phyloP scores from a whole-genome alignment of 202 grass and related monocot species.

The Setaria viridis region DNA sequence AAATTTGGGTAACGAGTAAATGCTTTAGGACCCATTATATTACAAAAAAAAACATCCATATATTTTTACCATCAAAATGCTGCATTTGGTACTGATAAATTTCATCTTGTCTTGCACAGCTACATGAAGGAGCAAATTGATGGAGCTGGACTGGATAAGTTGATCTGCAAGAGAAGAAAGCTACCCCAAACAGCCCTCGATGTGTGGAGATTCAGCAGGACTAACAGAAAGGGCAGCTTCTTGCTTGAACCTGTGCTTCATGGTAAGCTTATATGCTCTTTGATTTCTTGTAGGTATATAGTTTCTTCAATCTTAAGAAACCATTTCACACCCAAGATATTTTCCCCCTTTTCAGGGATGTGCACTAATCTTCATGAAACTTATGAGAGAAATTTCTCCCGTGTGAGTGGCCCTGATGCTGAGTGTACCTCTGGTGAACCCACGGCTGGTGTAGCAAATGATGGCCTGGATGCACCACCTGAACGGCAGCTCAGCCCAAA shows the following conservation, averaged over 20 bases:
- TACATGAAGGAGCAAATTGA: slow-evolving; percentile 68
- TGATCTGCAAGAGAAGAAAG: slow-evolving; percentile 72
- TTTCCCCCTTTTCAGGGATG: slow-evolving; percentile 56
- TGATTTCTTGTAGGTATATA: slow-evolving; percentile 12
- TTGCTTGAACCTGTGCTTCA: slow-evolving; percentile 59
- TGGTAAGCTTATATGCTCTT: slow-evolving; percentile 49
- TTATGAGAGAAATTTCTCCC: slow-evolving; percentile 47
- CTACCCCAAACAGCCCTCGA: slow-evolving; percentile 65
- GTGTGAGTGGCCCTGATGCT: slow-evolving; percentile 33
- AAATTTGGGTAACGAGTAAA: background rate
- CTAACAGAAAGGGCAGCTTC: slow-evolving; percentile 54
- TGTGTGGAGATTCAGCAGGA: slow-evolving; percentile 59
- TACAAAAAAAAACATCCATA: slow-evolving; percentile 1
- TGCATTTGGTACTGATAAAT: slow-evolving; percentile 16
- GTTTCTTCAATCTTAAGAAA: slow-evolving; percentile 19
- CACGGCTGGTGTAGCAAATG: slow-evolving; percentile 16
- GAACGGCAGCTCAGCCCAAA: slow-evolving; percentile 5
- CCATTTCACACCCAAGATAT: slow-evolving; percentile 7
- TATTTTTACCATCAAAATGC: background rate
- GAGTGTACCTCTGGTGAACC: slow-evolving; percentile 9
- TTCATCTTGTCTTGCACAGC: slow-evolving; percentile 39
- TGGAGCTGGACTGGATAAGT: slow-evolving; percentile 37
- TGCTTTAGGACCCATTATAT: background rate
- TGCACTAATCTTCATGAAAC: slow-evolving; percentile 50
- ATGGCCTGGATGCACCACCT: slow-evolving; percentile 20